Conservation (phyloP, 495 filamentous ascomycete species). For the Penicillium lividum region DNA sequence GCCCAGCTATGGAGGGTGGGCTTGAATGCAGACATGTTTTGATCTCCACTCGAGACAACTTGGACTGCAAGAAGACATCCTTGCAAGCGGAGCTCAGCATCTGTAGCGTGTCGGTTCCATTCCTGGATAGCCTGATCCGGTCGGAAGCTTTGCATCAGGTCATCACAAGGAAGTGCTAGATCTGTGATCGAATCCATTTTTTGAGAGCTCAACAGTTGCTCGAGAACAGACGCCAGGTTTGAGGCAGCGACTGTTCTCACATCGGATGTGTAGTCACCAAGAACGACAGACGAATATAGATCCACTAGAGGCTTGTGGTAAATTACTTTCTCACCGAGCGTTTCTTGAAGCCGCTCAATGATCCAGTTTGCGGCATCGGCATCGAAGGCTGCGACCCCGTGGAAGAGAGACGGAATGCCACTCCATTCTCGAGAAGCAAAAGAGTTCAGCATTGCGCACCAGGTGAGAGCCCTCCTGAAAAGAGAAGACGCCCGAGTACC, state of each 20-base stretch:
- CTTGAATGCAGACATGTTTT: conserved; percentile 15
- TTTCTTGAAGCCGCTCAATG: conserved; percentile 33
- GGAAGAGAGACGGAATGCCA: conserved; percentile 26
- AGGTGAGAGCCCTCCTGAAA: conserved; percentile 41
- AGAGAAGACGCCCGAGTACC: conserved; percentile 41
- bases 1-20: conserved; percentile 32
- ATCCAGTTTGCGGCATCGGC: conserved; percentile 44
- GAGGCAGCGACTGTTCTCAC: conserved; percentile 35
- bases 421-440: conserved; percentile 22
- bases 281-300: conserved; percentile 36
- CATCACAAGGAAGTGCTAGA: conserved; percentile 29
- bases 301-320: conserved; percentile 27
- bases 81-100: conserved; percentile 45
- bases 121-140: conserved; percentile 24
- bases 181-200: conserved; percentile 12
- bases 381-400: conserved; percentile 33
- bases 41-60: conserved; percentile 35
- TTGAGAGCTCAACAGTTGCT: conserved; percentile 26
- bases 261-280: conserved; percentile 28
- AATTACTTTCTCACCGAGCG: conserved; percentile 21
- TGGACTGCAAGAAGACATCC: conserved; percentile 62
- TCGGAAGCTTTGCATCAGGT: conserved; percentile 26
- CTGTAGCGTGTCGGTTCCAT: conserved; percentile 45
- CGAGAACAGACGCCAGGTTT: conserved; percentile 38
- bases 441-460: conserved; percentile 34